phyloP scores from a whole-genome alignment of 140 eudicot genomes.

The Cichorium intybus region DNA sequence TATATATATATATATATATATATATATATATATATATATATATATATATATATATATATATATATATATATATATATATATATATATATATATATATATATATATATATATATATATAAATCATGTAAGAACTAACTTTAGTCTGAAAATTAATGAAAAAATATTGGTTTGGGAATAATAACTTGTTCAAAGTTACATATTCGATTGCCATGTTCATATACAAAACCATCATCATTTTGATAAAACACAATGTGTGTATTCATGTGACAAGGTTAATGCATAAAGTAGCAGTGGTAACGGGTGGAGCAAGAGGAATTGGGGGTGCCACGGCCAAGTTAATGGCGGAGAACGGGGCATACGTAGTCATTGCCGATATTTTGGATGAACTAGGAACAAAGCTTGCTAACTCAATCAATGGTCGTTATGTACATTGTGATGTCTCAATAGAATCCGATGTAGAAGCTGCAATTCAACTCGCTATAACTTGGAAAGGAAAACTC shows the following conservation, averaged over 20 bases:
- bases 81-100: too few relatives aligned
- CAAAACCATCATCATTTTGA: too few relatives aligned
- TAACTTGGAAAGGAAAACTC: constrained; percentile 54
- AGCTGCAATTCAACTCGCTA: constrained; percentile 49
- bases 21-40: too few relatives aligned
- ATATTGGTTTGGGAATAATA: too few relatives aligned
- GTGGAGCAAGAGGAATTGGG: constrained; percentile 58
- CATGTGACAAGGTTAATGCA: constrained; percentile 32
- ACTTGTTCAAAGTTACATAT: too few relatives aligned
- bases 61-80: too few relatives aligned
- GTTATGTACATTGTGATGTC: constrained; percentile 59
- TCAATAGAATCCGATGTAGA: constrained; percentile 47
- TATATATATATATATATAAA: too few relatives aligned
- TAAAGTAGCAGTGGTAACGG: constrained; percentile 55
- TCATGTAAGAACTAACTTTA: too few relatives aligned
- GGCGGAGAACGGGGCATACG: constrained; percentile 50
- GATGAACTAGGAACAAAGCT: constrained; percentile 46
- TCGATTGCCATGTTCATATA: background rate
- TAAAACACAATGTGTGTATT: background rate
- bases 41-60: too few relatives aligned
- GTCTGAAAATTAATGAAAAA: too few relatives aligned
- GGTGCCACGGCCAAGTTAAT: constrained; percentile 47
- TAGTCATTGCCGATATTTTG: constrained; percentile 45
- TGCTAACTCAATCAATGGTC: constrained; percentile 46
- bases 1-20: too few relatives aligned